Conservation (phyloP, 352 stramenopile species). For the Phytophthora kernoviae region DNA sequence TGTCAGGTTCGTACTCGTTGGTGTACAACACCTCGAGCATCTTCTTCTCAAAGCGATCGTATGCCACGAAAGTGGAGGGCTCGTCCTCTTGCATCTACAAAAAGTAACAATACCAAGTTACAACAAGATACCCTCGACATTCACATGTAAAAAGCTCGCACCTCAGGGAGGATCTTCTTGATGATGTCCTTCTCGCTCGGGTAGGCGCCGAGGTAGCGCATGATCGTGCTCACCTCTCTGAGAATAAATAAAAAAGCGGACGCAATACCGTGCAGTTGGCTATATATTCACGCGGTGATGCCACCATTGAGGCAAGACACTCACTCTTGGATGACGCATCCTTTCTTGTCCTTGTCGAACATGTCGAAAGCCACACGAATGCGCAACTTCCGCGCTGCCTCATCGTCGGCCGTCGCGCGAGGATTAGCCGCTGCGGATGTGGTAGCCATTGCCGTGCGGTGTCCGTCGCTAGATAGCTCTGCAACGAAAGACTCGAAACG, state of each 20-base stretch:
- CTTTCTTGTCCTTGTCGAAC: constrained; percentile 94
- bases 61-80: constrained; percentile 88
- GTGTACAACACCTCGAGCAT: constrained; percentile 92
- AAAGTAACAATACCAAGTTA: not conserved
- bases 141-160: constrained; percentile 18
- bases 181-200: constrained; percentile 92
- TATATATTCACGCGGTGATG: not conserved
- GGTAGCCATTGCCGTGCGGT: constrained; percentile 3
- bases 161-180: constrained; percentile 91
- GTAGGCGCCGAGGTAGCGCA: constrained; percentile 90
- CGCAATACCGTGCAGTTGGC: not conserved
- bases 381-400: constrained; percentile 45
- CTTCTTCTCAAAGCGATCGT: constrained; percentile 92
- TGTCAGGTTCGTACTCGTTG: constrained; percentile 89
- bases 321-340: constrained; percentile 87
- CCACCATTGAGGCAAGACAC: not conserved
- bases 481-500: not conserved
- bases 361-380: constrained; percentile 90
- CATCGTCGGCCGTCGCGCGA: constrained; percentile 39
- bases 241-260: constrained; percentile 4
- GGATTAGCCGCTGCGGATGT: constrained; percentile 32
- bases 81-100: constrained; percentile 90
- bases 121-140: constrained; percentile 1
- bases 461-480: too few relatives aligned
- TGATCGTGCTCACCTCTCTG: constrained; percentile 91